Evolutionary conservation across 805 yeast species (phyloP).

Genomic region (Metschnikowia aberdeeniae): DNA sequence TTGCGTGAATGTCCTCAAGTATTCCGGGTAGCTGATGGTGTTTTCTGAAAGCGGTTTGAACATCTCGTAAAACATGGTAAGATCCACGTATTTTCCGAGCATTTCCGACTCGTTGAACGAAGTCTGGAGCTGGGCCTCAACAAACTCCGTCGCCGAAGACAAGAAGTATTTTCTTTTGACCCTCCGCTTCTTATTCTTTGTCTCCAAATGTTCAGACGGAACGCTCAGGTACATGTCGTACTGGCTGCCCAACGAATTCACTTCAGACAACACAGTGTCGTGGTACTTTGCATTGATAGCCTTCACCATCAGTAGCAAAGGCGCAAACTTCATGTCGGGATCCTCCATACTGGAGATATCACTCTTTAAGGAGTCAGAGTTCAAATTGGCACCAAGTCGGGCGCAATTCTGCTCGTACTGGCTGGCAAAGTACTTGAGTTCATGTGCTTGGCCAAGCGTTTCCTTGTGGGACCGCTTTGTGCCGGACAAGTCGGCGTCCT

Average conservation of each 20-base stretch:
- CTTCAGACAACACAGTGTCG: constrained; percentile 14
- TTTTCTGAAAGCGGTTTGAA: constrained; percentile 42
- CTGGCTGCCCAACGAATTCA: constrained; percentile 12
- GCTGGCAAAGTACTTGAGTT: constrained; percentile 48
- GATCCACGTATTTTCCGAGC: constrained; percentile 62
- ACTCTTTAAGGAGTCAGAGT: constrained; percentile 4
- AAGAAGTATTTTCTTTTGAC: constrained; percentile 37
- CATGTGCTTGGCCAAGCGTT: constrained; percentile 61
- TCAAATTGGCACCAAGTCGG: constrained; percentile 4
- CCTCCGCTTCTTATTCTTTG: constrained; percentile 12
- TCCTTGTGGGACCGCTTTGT: constrained; percentile 46
- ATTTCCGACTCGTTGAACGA: constrained; percentile 58
- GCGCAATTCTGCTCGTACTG: constrained; percentile 34
- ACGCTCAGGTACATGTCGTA: constrained; percentile 27
- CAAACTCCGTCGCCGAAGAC: constrained; percentile 47
- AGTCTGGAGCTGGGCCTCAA: constrained; percentile 38
- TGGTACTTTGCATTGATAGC: constrained; percentile 22
- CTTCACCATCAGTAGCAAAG: constrained; percentile 18
- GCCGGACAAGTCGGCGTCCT: constrained; percentile 17
- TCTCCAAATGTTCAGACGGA: constrained; percentile 21
- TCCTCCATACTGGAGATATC: constrained; percentile 16
- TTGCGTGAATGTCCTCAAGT: constrained; percentile 42
- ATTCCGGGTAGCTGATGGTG: constrained; percentile 45
- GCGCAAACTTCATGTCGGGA: constrained; percentile 31
- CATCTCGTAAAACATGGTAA: constrained; percentile 45